A percentile compares a stretch with the other conserved stretches of the same genome.
Evolutionary conservation across 768 basidiomycete species (phyloP).

Genomic region (Leccinellum luteum): DNA sequence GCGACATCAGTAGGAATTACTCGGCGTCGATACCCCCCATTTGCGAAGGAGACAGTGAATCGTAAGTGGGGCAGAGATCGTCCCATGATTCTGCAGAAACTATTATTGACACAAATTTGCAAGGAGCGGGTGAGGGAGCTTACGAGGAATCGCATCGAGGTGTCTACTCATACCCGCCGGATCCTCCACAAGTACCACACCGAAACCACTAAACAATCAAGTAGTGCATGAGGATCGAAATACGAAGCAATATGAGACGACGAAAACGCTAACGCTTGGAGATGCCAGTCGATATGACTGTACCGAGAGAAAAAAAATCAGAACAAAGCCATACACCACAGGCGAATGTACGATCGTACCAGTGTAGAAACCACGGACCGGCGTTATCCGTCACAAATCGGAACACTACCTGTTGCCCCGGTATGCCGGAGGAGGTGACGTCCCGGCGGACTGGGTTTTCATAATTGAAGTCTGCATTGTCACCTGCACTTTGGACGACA

Average conservation of each 20-base stretch:
- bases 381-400: neutral
- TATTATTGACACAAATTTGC: neutral
- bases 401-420: neutral
- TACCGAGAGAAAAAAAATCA: neutral
- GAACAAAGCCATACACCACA: too few species aligned
- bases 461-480: neutral
- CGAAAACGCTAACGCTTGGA: constrained; percentile 16
- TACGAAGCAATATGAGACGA: neutral
- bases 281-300: constrained; percentile 31
- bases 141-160: constrained; percentile 18
- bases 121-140: neutral
- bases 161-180: constrained; percentile 15
- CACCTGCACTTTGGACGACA: neutral
- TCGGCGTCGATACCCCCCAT: constrained; percentile 17
- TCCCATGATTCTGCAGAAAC: constrained; percentile 23
- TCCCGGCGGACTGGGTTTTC: neutral
- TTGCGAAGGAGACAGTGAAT: constrained; percentile 19
- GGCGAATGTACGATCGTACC: constrained; percentile 7
- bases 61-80: constrained; percentile 22
- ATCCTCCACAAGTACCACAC: constrained; percentile 25
- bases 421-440: neutral
- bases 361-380: constrained; percentile 25
- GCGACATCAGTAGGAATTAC: neutral
- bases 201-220: constrained; percentile 20
- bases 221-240: neutral